These are phyloP conservation scores for Dendrothele bispora DNA, from an alignment of 768 basidiomycete species.

Conservation along the genomic window DNA sequence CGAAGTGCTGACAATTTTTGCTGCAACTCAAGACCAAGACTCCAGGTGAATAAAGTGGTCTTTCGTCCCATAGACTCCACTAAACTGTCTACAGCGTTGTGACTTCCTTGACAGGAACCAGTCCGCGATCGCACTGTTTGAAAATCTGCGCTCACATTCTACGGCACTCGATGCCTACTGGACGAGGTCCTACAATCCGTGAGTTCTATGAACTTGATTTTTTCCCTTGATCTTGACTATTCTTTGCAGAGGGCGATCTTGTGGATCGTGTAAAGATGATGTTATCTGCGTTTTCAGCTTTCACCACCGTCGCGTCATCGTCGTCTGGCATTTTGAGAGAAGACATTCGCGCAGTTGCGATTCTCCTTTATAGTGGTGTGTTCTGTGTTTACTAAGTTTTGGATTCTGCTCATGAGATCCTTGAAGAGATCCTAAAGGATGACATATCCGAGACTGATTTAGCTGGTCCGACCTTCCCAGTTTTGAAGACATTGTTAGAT, in stretches of 20 bases:
- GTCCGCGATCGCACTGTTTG: constrained; percentile 66
- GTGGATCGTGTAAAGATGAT: constrained; percentile 66
- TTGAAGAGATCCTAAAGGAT: constrained; percentile 77
- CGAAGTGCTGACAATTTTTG: constrained; percentile 64
- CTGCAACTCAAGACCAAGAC: constrained; percentile 36
- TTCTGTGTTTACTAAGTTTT: not conserved
- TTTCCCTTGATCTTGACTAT: constrained; percentile 6
- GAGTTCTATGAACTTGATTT: constrained; percentile 12
- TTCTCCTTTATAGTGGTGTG: constrained; percentile 78
- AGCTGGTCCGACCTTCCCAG: constrained; percentile 76
- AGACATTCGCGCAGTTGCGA: constrained; percentile 76
- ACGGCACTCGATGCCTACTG: constrained; percentile 64
- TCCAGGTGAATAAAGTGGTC: not conserved
- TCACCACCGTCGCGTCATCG: constrained; percentile 55
- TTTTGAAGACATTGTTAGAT: constrained; percentile 74
- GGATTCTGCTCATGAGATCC: constrained; percentile 7
- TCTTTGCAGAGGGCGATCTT: constrained; percentile 45
- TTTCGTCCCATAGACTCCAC: not conserved
- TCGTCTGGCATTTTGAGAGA: constrained; percentile 60
- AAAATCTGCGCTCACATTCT: constrained; percentile 82
- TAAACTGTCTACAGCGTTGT: constrained; percentile 19
- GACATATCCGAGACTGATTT: constrained; percentile 80
- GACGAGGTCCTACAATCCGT: constrained; percentile 55
- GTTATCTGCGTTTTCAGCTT: constrained; percentile 59
- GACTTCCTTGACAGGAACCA: constrained; percentile 42